phyloP scores from a whole-genome alignment of 192 early-diverging fungal genomes.

The Backusella sp. region DNA sequence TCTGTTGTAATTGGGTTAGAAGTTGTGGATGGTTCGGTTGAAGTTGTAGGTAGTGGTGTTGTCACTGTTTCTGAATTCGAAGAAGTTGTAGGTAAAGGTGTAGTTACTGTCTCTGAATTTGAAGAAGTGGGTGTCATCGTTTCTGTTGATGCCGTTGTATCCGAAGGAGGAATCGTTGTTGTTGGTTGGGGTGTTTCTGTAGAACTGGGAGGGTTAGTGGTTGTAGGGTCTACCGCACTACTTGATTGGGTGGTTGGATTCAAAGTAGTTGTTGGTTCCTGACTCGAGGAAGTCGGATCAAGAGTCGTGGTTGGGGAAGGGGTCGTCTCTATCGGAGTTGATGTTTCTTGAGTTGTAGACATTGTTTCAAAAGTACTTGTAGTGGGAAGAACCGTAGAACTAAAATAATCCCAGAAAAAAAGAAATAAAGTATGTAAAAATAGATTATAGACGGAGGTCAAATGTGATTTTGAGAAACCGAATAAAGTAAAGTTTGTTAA shows the following conservation, averaged over 20 bases:
- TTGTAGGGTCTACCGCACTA: neutral
- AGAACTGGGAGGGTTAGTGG: neutral
- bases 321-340: neutral
- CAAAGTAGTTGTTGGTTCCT: neutral
- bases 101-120: neutral
- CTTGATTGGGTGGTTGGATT: neutral
- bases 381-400: neutral
- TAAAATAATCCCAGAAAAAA: neutral
- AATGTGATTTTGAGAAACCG: neutral
- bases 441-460: conserved; percentile 2
- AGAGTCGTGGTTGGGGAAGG: neutral
- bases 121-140: neutral
- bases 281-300: neutral
- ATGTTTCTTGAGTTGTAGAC: neutral
- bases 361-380: conserved; percentile 11
- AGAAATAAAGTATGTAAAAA: neutral
- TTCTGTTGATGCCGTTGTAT: neutral
- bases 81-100: neutral
- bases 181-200: neutral
- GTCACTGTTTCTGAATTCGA: neutral
- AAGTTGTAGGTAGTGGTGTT: neutral
- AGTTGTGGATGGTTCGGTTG: neutral
- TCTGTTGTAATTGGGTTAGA: neutral
- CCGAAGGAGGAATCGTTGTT: neutral
- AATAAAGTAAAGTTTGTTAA: conserved; percentile 1